Evolutionary conservation across 2,329 filamentous ascomycete genomes (phyloP).

Genomic region (Curvularia spicifera): DNA sequence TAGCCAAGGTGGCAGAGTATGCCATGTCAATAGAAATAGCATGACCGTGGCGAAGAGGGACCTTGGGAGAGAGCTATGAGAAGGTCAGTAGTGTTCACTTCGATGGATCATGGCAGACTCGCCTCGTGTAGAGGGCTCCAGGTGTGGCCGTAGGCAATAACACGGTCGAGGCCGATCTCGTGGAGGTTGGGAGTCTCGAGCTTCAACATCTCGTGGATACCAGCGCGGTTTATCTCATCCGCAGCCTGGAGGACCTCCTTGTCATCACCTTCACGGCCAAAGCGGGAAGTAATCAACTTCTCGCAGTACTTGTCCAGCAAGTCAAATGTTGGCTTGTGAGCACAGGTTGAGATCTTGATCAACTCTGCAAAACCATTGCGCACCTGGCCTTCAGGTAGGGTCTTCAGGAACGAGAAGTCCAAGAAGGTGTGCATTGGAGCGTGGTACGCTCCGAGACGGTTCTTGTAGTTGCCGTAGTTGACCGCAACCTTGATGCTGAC

Average conservation of each 20-base stretch:
- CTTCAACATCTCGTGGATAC: conserved; percentile 75
- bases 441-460: conserved; percentile 74
- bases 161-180: conserved; percentile 73
- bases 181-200: conserved; percentile 76
- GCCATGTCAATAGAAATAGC: conserved; percentile 80
- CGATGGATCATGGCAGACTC: conserved; percentile 4
- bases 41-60: conserved; percentile 73
- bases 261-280: conserved; percentile 66
- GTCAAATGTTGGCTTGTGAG: conserved; percentile 69
- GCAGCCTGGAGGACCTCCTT: conserved; percentile 66
- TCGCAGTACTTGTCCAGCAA: conserved; percentile 73
- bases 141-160: conserved; percentile 77
- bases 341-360: conserved; percentile 77
- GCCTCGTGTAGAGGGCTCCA: conserved; percentile 72
- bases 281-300: conserved; percentile 68
- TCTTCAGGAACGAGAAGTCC: conserved; percentile 74
- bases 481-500: conserved; percentile 81
- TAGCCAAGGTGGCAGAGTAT: conserved; percentile 72
- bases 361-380: conserved; percentile 76
- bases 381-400: conserved; percentile 70
- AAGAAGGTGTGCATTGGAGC: conserved; percentile 75
- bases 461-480: conserved; percentile 79
- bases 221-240: conserved; percentile 71
- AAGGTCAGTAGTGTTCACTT: conserved; percentile 13
- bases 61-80: conserved; percentile 66